A percentile compares a stretch with the other conserved stretches of the same genome.
Conservation (phyloP, 306 rosid species). For the Sphenostylis stenocarpa region DNA sequence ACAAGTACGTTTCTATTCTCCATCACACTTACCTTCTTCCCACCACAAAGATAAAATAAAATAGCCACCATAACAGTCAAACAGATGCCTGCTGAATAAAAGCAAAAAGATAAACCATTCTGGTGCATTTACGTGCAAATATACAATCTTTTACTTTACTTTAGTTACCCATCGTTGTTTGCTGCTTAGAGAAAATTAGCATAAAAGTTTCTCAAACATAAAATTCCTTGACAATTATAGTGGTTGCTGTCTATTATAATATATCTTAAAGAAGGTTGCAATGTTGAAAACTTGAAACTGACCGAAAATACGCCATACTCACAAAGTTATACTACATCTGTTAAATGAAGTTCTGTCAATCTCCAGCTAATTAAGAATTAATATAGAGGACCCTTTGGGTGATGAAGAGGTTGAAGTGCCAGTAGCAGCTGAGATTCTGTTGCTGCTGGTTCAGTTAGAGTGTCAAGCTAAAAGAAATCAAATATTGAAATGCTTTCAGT, state of each 20-base stretch:
- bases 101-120: neutral
- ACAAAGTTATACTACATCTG: neutral
- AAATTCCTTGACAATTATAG: neutral
- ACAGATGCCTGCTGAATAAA: neutral
- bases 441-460: slow-evolving; percentile 2
- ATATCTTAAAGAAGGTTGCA: neutral
- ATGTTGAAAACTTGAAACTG: neutral
- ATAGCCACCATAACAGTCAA: neutral
- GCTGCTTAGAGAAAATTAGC: neutral
- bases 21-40: neutral
- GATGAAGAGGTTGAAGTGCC: neutral
- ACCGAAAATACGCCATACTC: neutral
- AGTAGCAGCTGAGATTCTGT: neutral
- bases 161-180: neutral
- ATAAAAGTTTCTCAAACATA: neutral
- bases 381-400: neutral
- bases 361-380: neutral
- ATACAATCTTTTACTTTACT: neutral
- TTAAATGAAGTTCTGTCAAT: neutral
- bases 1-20: neutral
- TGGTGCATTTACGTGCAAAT: neutral
- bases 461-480: neutral
- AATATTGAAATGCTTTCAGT: neutral
- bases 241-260: neutral
- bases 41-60: neutral